These are phyloP conservation scores for Whalleya microplaca DNA, from an alignment of 2,329 filamentous ascomycete species.

Conservation along the genomic window DNA sequence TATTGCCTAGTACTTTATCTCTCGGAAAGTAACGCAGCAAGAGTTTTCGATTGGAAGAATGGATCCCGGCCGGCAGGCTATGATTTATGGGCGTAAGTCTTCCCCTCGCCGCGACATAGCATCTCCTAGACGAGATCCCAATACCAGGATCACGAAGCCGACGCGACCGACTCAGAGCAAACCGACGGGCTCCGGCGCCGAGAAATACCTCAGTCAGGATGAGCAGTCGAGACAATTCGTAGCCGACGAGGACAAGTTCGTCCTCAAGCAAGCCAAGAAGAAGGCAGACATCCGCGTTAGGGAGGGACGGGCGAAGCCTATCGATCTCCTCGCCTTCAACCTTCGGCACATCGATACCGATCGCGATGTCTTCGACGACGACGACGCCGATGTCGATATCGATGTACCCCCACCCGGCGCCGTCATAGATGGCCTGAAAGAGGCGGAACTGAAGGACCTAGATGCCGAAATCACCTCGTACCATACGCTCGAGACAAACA, in stretches of 20 bases:
- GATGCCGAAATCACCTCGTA: constrained; percentile 84
- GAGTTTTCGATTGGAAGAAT: constrained; percentile 40
- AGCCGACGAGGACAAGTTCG: constrained; percentile 93
- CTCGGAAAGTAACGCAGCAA: not conserved
- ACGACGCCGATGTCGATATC: constrained; percentile 72
- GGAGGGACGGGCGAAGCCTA: constrained; percentile 86
- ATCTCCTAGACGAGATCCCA: constrained; percentile 58
- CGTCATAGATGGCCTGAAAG: constrained; percentile 75
- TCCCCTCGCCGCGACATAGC: constrained; percentile 53
- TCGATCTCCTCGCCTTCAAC: constrained; percentile 92
- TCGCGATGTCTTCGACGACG: constrained; percentile 83
- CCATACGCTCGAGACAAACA: constrained; percentile 76
- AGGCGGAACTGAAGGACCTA: constrained; percentile 71
- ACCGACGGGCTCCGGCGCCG: constrained; percentile 35
- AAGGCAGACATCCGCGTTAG: constrained; percentile 95
- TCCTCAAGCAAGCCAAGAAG: constrained; percentile 95
- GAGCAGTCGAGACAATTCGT: constrained; percentile 84
- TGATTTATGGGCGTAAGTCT: constrained; percentile 55
- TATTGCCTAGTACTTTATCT: not conserved
- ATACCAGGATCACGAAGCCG: constrained; percentile 60
- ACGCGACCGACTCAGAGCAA: constrained; percentile 37
- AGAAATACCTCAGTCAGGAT: constrained; percentile 67
- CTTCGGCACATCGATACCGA: constrained; percentile 86
- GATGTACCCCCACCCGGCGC: constrained; percentile 78
- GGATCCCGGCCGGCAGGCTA: constrained; percentile 59